Percentiles rank a stretch among this genome's conserved stretches.
These are phyloP conservation scores for Phaffia australis DNA, from an alignment of 768 basidiomycete genomes.

Conservation along the genomic window DNA sequence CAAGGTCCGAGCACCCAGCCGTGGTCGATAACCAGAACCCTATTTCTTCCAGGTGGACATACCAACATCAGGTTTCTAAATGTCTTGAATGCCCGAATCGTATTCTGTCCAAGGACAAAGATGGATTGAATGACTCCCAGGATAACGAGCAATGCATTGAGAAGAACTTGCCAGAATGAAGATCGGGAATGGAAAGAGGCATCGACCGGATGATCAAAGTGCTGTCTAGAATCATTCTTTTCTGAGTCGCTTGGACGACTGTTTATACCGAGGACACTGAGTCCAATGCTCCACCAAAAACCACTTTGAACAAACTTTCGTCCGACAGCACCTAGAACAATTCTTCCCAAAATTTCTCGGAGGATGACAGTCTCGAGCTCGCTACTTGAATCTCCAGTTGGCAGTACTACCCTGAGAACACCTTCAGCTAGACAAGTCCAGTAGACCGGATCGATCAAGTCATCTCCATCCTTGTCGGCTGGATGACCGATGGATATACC, in stretches of 20 bases:
- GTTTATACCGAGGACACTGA: slow-evolving; percentile 2
- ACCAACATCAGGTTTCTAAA: not conserved
- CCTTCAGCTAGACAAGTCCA: slow-evolving; percentile 68
- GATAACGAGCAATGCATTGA: slow-evolving; percentile 1
- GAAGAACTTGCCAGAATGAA: not conserved
- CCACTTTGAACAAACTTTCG: slow-evolving; percentile 72
- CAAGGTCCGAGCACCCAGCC: slow-evolving; percentile 3
- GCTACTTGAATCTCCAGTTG: slow-evolving; percentile 64
- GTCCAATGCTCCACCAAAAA: slow-evolving; percentile 45
- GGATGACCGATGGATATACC: slow-evolving; percentile 46
- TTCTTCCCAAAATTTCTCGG: slow-evolving; percentile 70
- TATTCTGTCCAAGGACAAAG: not conserved
- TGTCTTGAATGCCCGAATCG: not conserved
- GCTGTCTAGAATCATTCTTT: not conserved
- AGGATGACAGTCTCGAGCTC: slow-evolving; percentile 70
- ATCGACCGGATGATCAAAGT: not conserved
- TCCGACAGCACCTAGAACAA: slow-evolving; percentile 49
- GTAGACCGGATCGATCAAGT: slow-evolving; percentile 52
- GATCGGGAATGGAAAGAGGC: not conserved
- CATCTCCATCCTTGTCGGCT: slow-evolving; percentile 42
- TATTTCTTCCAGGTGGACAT: slow-evolving; percentile 1
- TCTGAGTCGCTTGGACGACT: not conserved
- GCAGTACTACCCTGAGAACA: slow-evolving; percentile 60
- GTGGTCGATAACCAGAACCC: not conserved
- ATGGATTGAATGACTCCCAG: slow-evolving; percentile 17